Evolutionary conservation across 163 green algal genomes (phyloP).

Genomic region (Coccomyxa subellipsoidea): DNA sequence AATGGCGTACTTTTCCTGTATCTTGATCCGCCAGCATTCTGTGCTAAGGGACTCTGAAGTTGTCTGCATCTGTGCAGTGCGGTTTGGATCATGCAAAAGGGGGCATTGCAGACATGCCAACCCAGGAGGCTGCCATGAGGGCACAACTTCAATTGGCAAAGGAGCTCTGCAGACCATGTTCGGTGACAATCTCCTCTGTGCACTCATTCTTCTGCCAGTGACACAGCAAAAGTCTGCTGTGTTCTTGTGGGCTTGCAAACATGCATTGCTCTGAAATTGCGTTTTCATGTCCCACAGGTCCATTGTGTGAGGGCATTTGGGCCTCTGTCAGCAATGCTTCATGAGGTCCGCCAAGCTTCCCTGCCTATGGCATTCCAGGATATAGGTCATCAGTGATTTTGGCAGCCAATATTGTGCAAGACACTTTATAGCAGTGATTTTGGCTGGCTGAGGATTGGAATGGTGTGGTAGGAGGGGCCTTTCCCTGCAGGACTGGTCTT

Average conservation of each 20-base stretch:
- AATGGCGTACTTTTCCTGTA: no score
- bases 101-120: neutral
- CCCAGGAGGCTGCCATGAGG: slow-evolving; percentile 37
- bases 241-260: neutral
- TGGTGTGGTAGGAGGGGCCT: slow-evolving; percentile 9
- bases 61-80: slow-evolving; percentile 22
- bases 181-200: slow-evolving; percentile 27
- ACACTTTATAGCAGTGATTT: no score
- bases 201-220: neutral
- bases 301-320: slow-evolving; percentile 51
- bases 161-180: slow-evolving; percentile 43
- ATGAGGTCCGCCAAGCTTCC: slow-evolving; percentile 3
- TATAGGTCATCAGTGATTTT: no score
- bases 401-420: no score
- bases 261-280: no score
- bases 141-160: slow-evolving; percentile 42
- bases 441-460: neutral
- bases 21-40: no score
- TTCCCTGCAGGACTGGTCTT: slow-evolving; percentile 39
- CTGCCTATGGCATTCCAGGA: no score
- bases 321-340: slow-evolving; percentile 29
- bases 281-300: slow-evolving; percentile 23
- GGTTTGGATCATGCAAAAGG: slow-evolving; percentile 35
- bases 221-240: neutral
- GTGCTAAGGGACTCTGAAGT: no score